Conservation (phyloP, 768 basidiomycete genomes). For the Hypholoma sublateritium region DNA sequence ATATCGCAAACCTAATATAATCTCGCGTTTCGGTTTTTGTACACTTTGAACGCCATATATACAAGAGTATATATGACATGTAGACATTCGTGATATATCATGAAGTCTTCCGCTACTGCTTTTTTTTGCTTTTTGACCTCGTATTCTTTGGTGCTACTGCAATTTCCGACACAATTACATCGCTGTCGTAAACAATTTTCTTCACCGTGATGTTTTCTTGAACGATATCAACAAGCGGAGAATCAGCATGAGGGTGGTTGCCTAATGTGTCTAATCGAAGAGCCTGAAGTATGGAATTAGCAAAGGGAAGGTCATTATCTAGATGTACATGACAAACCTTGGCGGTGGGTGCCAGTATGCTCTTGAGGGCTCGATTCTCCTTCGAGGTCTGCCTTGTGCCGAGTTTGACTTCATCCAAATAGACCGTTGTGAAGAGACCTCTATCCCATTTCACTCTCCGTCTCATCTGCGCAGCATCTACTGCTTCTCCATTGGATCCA, state of each 20-base stretch:
- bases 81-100: not conserved
- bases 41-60: no score
- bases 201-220: conserved; percentile 71
- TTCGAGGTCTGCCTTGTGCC: conserved; percentile 44
- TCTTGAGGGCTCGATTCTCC: conserved; percentile 45
- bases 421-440: conserved; percentile 61
- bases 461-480: conserved; percentile 24
- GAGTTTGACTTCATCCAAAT: conserved; percentile 62
- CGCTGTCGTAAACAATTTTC: conserved; percentile 80
- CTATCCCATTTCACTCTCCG: conserved; percentile 80
- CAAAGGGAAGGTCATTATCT: not conserved
- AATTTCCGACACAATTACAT: conserved; percentile 38
- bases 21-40: no score
- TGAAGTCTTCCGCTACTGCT: not conserved
- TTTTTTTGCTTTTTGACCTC: conserved; percentile 54
- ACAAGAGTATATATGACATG: no score
- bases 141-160: conserved; percentile 48
- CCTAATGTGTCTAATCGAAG: conserved; percentile 69
- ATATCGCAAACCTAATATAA: no score
- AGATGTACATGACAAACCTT: conserved; percentile 46
- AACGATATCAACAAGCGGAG: conserved; percentile 55
- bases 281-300: conserved; percentile 37
- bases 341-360: conserved; percentile 66
- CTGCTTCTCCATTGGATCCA: conserved; percentile 31
- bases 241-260: conserved; percentile 60